Evolutionary conservation across 495 filamentous ascomycete genomes (phyloP), one percentile per base, ranked within the genome.

Genomic region (Neurospora intermedia): DNA sequence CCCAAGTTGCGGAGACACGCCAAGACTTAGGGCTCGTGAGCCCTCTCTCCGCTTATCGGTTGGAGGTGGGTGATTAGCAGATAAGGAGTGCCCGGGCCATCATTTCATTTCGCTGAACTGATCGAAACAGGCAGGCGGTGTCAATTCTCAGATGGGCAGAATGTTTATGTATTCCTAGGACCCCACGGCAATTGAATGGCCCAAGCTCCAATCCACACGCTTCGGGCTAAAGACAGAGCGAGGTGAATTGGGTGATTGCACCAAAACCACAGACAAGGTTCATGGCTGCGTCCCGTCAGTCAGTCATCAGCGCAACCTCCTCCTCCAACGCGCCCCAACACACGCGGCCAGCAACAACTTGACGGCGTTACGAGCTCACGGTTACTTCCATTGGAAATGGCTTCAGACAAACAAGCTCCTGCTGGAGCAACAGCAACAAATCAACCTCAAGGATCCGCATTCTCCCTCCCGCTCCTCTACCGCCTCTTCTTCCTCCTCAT

Each of bases 401-500:
- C 74, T 20, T 41, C 69, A 45, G 35, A 45, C 31, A 73, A 59
- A 3, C 74, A 73, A 40, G 18, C 48, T 38, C 72, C 54, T 35
- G 6, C 42, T 18, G 42, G 27, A 27, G 31, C 42, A n/a, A 71
- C 69, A 2, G 45, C 59, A 2, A 11, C 70, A 5, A 10, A 46
- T 10, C 41, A 70, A 38, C 31, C 76, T 0, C 35, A 54, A 66
- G 43, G n/a, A 0, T 45, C 70, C 45, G 78, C 72, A 7, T 77
- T 80, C 39, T 59, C 73, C 7, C 79, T 87, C n/a, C 85, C 87
- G 0, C 76, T 83, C 10, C 39, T 78, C 66, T 92, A 92, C 81
- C 82, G 83, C 11, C 69, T 87, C 74, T 90, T 91, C 80, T 92
- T 92, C 83, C 87, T 92, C 41, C 81, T 86, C 75, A 83, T 92